Evolutionary conservation across 129 eudicot species (phyloP), one percentile per base, ranked within the genome.

Genomic region (Flaveria bidentis): DNA sequence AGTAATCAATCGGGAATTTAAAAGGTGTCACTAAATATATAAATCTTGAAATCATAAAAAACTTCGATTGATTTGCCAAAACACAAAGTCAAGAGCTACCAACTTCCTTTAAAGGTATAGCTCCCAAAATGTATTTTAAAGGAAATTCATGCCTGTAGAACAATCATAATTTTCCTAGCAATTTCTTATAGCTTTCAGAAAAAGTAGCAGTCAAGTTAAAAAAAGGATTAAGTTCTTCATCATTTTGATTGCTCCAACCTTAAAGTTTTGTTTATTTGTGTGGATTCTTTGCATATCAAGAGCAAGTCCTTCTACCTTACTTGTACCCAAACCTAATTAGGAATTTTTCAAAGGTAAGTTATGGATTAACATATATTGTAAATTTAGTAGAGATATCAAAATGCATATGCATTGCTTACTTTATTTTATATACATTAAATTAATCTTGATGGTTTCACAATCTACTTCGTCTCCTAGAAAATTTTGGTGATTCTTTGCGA

Each of bases 401-500:
- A 2, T 5, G 7, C 3, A 11, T 17, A 47, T 70, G 14, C 23
- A 30, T 9, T 30, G 16, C 60, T 52, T 80, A 80, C 79, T 2
- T 2, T 50, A 49, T 50, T 73, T 0, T 47, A 50, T 60, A 30
- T 10, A 78, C 77, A 17, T 62, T 61, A 63, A 71, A 47, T 0
- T 44, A 78, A n/a, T 78, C 82, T 73, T 57, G 26, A 45, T 78
- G 76, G 53, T 41, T 25, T 68, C 83, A 78, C 15, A 78, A 41
- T 58, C 82, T 78, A 12, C 63, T 78, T 36, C 76, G 76, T 25
- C 60, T 61, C 41, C 72, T 72, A n/a, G 77, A 77, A 36, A 23
- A 12, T 22, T 36, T 18, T 11, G 82, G 82, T 56, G 77, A 78
- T 78, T 78, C 77, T 47, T 28, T 70, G 13, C 46, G 65, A 70